Conservation (phyloP, 2,329 filamentous ascomycete species). For the Colletotrichum eremochloae region DNA sequence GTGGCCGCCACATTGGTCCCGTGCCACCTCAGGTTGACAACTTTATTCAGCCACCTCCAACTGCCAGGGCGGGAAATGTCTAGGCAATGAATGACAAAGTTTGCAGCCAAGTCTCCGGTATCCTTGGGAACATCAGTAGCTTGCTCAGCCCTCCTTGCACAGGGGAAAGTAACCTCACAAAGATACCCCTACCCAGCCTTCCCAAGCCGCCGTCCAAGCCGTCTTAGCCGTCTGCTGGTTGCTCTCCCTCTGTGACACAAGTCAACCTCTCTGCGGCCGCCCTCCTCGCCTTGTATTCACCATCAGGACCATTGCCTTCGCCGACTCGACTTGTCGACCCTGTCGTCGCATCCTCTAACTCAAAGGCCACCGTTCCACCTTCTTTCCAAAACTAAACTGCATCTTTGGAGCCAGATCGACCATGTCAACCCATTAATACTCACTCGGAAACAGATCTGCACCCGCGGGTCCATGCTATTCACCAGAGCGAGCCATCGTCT, state of each 20-base stretch:
- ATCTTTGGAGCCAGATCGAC: neutral
- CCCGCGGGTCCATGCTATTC: constrained; percentile 15
- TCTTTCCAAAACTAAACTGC: constrained; percentile 5
- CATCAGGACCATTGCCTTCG: constrained; percentile 20
- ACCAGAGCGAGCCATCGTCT: neutral
- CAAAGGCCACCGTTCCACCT: neutral
- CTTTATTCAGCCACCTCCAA: neutral
- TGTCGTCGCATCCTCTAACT: constrained; percentile 29
- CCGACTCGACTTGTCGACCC: neutral
- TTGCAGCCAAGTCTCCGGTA: neutral
- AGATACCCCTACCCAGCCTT: constrained; percentile 34
- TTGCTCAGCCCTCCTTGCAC: neutral
- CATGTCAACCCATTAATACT: neutral
- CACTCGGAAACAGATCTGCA: constrained; percentile 22
- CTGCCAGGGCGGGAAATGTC: neutral
- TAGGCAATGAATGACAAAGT: neutral
- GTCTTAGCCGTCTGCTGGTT: constrained; percentile 23
- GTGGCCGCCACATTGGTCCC: neutral
- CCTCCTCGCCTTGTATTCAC: constrained; percentile 8
- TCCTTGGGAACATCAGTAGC: constrained; percentile 10
- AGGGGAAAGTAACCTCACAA: neutral
- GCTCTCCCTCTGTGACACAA: constrained; percentile 6
- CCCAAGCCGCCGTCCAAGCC: neutral
- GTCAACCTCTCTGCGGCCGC: neutral
- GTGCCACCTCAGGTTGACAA: neutral